Base-by-base conservation (phyloP, 495 filamentous ascomycete species). In the Aspergillus conjunctus region DNA sequence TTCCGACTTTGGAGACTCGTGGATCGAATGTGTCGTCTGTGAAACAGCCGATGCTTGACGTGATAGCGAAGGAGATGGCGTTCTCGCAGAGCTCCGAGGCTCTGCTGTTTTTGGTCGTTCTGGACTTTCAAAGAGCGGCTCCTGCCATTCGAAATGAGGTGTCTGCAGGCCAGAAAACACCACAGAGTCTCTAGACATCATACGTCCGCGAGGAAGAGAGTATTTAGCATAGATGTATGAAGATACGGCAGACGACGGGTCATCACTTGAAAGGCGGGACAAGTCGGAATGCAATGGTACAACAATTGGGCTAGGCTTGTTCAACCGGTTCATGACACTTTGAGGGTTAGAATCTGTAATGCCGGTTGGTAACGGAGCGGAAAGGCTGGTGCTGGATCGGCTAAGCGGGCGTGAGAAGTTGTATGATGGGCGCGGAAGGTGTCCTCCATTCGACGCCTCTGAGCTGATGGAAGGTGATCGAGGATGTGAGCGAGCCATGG, bases 401-500 rank as follows among this genome's bases (percentile, higher is more conserved):
- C 94, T 97, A 31, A 94, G 64, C 3, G 94, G 94, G 7, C 94
- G 81, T 3, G 94, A 97, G 72, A 98, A 98, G 71, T 98, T 98
- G 70, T 93, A 93, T 1, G 89, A 81, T 2, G 91, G 89, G 32
- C 89, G 85, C 1, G 87, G 84, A 32, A 90, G 78, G 18, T 78
- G 73, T n/a, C 79, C 78, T 17, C 87, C 85, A n/a, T 74, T 73
- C 0, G 88, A 90, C 33, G 83, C 83, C 53, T 96, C 91, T 2
- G 92, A 97, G 63, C 85, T 87, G 44, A 92, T 76, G 0, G 92
- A 96, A 6, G 91, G 91, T 11, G 92, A 95, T 48, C 91, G 85
- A 56, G 75, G 83, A 72, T 78, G 81, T 48, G 68, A 73, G 63
- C 76, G 82, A 60, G 65, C 70, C 63, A 74, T 79, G 1, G 88